These are phyloP conservation scores for Ganoderma leucocontextum DNA, from an alignment of 1,284 basidiomycete species.

Conservation along the genomic window DNA sequence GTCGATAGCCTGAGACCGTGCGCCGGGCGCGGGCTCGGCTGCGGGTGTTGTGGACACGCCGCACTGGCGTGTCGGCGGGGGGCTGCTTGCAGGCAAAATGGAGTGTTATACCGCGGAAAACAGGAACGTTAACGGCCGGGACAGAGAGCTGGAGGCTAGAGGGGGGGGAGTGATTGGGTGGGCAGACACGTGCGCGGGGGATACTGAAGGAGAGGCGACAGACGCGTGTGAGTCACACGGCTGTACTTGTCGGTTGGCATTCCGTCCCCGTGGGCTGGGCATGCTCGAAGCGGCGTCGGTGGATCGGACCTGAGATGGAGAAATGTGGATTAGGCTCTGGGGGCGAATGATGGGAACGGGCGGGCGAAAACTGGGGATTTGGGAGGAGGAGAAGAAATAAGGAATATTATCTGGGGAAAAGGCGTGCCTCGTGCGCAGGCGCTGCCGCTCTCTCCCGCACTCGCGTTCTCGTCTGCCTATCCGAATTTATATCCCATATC, in stretches of 20 bases:
- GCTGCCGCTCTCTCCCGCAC: constrained; percentile 52
- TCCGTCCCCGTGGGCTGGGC: neutral
- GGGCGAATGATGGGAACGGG: constrained; percentile 9
- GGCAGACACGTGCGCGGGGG: constrained; percentile 13
- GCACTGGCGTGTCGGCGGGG: constrained; percentile 9
- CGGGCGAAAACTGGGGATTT: constrained; percentile 8
- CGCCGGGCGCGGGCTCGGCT: neutral
- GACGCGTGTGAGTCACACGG: constrained; percentile 8
- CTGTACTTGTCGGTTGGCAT: neutral
- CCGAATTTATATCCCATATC: constrained; percentile 35
- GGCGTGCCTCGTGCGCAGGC: constrained; percentile 4
- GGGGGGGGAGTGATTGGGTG: neutral
- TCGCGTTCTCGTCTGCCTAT: constrained; percentile 63
- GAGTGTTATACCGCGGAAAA: neutral
- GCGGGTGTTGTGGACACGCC: constrained; percentile 10
- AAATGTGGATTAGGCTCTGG: constrained; percentile 20
- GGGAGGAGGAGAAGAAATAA: neutral
- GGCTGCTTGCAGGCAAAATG: neutral
- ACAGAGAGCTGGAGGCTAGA: neutral
- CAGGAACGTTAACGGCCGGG: neutral
- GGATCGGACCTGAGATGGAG: constrained; percentile 18
- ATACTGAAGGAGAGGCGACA: constrained; percentile 1
- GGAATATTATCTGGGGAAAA: neutral
- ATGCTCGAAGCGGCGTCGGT: constrained; percentile 4
- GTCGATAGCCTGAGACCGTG: constrained; percentile 8